A percentile compares a stretch with the other conserved stretches of the same genome.
Conservation (phyloP, 116 monocot species). For the Thalassia testudinum region DNA sequence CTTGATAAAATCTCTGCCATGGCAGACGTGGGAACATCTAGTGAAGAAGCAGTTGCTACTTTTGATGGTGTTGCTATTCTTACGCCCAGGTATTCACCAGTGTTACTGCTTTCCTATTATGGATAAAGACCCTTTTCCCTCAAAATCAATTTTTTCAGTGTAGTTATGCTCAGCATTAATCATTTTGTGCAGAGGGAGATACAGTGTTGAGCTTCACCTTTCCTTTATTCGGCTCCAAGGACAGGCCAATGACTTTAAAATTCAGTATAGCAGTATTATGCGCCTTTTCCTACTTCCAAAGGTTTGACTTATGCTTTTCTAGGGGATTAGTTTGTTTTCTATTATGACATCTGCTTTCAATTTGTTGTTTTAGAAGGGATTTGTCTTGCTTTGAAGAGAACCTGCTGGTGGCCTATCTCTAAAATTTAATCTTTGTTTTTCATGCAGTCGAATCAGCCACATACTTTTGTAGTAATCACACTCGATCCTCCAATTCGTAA, state of each 20-base stretch:
- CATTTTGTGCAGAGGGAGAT: slow-evolving; percentile 47
- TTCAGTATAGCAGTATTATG: slow-evolving; percentile 94
- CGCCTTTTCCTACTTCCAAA: slow-evolving; percentile 90
- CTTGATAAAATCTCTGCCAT: slow-evolving; percentile 59
- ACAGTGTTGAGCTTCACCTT: slow-evolving; percentile 91
- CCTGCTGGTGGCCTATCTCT: too few relatives aligned
- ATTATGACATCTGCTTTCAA: too few relatives aligned
- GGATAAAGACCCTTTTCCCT: not conserved
- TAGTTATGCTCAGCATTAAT: slow-evolving; percentile 10
- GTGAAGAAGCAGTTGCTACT: slow-evolving; percentile 78
- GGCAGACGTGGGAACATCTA: slow-evolving; percentile 88
- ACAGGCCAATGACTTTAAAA: slow-evolving; percentile 97
- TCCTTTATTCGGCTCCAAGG: slow-evolving; percentile 96
- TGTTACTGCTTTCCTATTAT: too few relatives aligned
- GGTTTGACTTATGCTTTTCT: slow-evolving; percentile 25
- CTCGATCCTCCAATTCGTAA: slow-evolving; percentile 98
- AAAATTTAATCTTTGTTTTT: slow-evolving; percentile 1
- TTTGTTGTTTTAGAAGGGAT: too few relatives aligned
- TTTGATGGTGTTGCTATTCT: slow-evolving; percentile 97
- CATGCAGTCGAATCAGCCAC: slow-evolving; percentile 90
- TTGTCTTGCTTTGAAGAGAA: too few relatives aligned
- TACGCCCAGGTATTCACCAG: slow-evolving; percentile 58
- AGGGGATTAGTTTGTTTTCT: too few relatives aligned
- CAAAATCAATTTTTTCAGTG: not conserved
- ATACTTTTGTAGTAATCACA: slow-evolving; percentile 89